Conservation (phyloP, 116 monocot genomes). For the Dioscorea cayenensis region DNA sequence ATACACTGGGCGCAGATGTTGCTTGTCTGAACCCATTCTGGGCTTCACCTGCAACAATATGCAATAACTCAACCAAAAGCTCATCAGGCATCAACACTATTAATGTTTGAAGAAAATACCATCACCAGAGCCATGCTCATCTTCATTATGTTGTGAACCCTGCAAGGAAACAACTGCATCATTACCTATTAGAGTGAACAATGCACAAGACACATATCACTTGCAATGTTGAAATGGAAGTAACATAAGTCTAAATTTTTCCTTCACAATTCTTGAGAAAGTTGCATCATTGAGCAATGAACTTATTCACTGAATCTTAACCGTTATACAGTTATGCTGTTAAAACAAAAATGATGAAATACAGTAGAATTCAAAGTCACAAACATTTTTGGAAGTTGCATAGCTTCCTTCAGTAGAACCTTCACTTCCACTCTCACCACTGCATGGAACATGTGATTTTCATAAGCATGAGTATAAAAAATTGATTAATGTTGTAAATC, state of each 20-base stretch:
- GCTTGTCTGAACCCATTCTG: constrained; percentile 12
- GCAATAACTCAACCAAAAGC: background rate
- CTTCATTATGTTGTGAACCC: constrained; percentile 18
- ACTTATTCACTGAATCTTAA: too few species aligned
- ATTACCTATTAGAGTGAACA: background rate
- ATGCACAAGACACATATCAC: too few species aligned
- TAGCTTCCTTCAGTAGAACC: constrained; percentile 69
- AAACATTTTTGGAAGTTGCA: constrained; percentile 63
- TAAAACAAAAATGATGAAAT: background rate
- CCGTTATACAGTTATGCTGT: too few species aligned
- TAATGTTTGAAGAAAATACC: constrained; percentile 5
- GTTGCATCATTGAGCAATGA: too few species aligned
- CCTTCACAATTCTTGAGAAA: too few species aligned
- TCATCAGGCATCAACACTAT: background rate
- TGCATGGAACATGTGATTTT: constrained; percentile 20
- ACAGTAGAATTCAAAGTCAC: constrained; percentile 1
- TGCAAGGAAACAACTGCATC: constrained; percentile 10
- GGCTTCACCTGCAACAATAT: constrained; percentile 9
- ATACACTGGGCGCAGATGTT: background rate
- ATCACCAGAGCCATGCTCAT: constrained; percentile 3
- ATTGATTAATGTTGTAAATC: background rate
- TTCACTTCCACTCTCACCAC: constrained; percentile 68
- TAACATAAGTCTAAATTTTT: too few species aligned
- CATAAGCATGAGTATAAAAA: background rate
- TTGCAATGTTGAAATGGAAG: too few species aligned